These are phyloP conservation scores for Gnaphalium uliginosum DNA, from an alignment of 129 eudicot species.

Conservation along the genomic window DNA sequence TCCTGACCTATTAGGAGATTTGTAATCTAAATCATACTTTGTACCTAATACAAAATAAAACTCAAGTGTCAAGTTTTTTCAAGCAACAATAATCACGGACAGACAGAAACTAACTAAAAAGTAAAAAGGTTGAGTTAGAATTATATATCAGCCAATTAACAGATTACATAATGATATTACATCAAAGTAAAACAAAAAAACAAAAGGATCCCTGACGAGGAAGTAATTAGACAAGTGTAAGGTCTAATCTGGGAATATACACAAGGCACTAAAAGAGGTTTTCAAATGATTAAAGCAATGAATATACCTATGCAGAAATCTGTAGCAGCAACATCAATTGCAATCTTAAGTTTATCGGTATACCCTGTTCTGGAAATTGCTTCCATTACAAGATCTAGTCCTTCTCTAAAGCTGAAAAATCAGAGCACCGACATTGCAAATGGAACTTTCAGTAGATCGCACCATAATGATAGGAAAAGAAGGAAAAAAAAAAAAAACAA, in stretches of 20 bases:
- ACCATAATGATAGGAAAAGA: slow-evolving; percentile 10
- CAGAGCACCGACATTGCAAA: slow-evolving; percentile 35
- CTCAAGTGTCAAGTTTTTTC: slow-evolving; percentile 20
- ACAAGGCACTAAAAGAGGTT: background rate
- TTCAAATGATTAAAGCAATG: slow-evolving; percentile 17
- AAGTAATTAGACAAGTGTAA: background rate
- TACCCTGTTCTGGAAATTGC: slow-evolving; percentile 88
- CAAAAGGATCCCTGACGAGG: background rate
- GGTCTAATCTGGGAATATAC: background rate
- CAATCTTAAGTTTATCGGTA: slow-evolving; percentile 74
- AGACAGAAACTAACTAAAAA: slow-evolving; percentile 8
- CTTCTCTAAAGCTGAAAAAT: slow-evolving; percentile 83
- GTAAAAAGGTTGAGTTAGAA: background rate
- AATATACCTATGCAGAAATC: slow-evolving; percentile 87
- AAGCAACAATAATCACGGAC: slow-evolving; percentile 18
- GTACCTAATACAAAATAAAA: slow-evolving; percentile 55
- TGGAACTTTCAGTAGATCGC: slow-evolving; percentile 14
- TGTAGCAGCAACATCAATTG: slow-evolving; percentile 92
- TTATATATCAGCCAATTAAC: background rate
- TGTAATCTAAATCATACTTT: slow-evolving; percentile 89
- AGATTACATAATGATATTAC: background rate
- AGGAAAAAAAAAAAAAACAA: slow-evolving; percentile 14
- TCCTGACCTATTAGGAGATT: slow-evolving; percentile 76
- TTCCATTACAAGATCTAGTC: slow-evolving; percentile 86
- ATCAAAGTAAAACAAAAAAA: background rate